phyloP scores from a whole-genome alignment of 2,329 filamentous ascomycete genomes.

The Nigrospora osmanthi region DNA sequence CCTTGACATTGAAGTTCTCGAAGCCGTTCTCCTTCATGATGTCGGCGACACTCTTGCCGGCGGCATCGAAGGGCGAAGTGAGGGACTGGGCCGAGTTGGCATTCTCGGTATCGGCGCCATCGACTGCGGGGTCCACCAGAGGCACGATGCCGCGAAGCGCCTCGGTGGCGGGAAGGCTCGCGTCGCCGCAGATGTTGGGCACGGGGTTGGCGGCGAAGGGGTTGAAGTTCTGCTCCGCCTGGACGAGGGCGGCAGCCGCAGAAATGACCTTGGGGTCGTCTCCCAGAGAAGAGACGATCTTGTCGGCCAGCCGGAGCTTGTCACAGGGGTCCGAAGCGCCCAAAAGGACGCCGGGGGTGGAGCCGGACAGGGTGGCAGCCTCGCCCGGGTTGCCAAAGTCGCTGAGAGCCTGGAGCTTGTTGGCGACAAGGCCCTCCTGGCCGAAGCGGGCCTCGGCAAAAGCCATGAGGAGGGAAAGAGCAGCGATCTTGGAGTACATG shows the following conservation, averaged over 20 bases:
- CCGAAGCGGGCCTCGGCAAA: conserved; percentile 49
- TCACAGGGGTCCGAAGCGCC: conserved; percentile 58
- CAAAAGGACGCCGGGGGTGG: conserved; percentile 53
- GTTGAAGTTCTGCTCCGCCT: conserved; percentile 69
- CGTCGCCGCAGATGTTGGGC: conserved; percentile 56
- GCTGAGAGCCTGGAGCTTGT: conserved; percentile 43
- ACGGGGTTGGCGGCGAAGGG: conserved; percentile 47
- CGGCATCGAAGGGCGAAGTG: conserved; percentile 45
- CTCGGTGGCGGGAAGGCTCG: conserved; percentile 51
- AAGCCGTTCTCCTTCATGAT: conserved; percentile 56
- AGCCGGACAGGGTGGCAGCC: conserved; percentile 56
- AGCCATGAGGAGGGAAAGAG: conserved; percentile 33
- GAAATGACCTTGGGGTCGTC: conserved; percentile 50
- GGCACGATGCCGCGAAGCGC: conserved; percentile 60
- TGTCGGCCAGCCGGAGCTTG: conserved; percentile 57
- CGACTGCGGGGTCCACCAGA: conserved; percentile 57
- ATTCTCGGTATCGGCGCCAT: conserved; percentile 48
- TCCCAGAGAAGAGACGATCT: conserved; percentile 55
- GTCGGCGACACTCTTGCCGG: conserved; percentile 58
- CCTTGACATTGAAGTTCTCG: conserved; percentile 45
- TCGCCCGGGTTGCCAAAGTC: conserved; percentile 49
- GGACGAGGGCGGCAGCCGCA: conserved; percentile 55
- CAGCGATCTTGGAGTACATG: conserved; percentile 34
- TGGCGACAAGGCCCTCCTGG: conserved; percentile 53
- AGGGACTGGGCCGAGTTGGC: conserved; percentile 47